Evolutionary conservation across 441 rosid genomes (phyloP), one percentile per base, ranked within the genome.

Genomic region (Populus hybrid): DNA sequence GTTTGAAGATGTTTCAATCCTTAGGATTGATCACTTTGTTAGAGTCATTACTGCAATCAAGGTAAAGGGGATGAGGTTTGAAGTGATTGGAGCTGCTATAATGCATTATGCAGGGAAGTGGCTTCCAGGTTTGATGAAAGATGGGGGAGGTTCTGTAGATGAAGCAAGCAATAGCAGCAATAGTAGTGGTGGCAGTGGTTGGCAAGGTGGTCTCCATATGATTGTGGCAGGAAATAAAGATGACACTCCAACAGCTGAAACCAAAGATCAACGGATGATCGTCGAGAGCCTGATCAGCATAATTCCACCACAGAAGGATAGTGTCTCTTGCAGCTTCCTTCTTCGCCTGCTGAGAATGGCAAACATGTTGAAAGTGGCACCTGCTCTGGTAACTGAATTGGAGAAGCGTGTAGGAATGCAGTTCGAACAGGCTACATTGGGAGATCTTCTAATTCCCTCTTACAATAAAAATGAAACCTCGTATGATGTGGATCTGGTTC

Each of bases 371-470:
- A 92, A 88, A 84, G 97, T 92, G 72, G 97, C 96, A 8, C 97
- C 95, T 5, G 99, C 98, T 18, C 74, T 95, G 82, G 92, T 92
- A 8, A 95, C 95, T 0, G 98, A 95, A 75, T 84, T 95, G 63
- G 98, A 95, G 89, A 93, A 92, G 75, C 90, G 98, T 2, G 98
- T 95, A 0, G 98, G 98, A 20, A 93, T 95, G 99, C 99, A 91
- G 75, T 90, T 95, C 35, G 99, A 95, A 66, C 99, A 95, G 81
- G 97, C 97, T 18, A 89, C 93, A 2, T 76, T 95, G 53, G 90
- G 91, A 1, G 98, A 95, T 83, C 97, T 93, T 79, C 82, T 95
- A 50, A 90, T 93, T 64, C 97, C 98, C 40, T 83, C 88, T 67
- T 91, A 84, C 38, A 89, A 74, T 59, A 95, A 91, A 81, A 85